Evolutionary conservation across 352 stramenopile genomes (phyloP).

Genomic region (Globisporangium spiculum): DNA sequence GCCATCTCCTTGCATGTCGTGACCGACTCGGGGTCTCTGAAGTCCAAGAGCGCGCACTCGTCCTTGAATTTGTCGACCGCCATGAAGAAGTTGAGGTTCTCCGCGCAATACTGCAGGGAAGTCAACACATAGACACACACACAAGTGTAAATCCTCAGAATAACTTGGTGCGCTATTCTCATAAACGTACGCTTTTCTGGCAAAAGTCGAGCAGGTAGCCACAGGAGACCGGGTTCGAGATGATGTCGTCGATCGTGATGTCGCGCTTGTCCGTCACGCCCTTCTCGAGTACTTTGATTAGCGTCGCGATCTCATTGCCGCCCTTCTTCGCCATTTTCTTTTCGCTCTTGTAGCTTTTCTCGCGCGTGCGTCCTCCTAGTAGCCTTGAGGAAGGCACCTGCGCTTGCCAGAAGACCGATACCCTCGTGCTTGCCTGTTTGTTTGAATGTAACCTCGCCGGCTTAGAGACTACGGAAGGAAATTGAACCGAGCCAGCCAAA

Average conservation of each 20-base stretch:
- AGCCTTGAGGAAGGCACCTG: background rate
- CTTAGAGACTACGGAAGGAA: background rate
- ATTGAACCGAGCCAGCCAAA: background rate
- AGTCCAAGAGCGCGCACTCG: conserved; percentile 71
- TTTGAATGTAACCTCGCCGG: too few relatives aligned
- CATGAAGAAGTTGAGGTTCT: conserved; percentile 89
- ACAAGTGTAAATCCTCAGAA: background rate
- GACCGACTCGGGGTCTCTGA: conserved; percentile 73
- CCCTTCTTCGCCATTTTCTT: conserved; percentile 59
- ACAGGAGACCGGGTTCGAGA: conserved; percentile 82
- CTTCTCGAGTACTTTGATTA: conserved; percentile 70
- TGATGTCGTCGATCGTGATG: conserved; percentile 83
- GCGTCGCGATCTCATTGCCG: conserved; percentile 63
- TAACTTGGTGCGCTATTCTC: background rate
- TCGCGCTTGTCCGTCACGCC: conserved; percentile 68
- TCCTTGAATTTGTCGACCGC: conserved; percentile 87
- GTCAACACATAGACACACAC: too few relatives aligned
- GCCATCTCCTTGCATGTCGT: conserved; percentile 83
- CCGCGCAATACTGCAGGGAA: conserved; percentile 57
- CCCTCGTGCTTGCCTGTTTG: too few relatives aligned
- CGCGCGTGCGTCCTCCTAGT: background rate
- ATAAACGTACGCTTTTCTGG: conserved; percentile 67
- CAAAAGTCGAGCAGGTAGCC: conserved; percentile 86
- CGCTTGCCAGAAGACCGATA: too few relatives aligned
- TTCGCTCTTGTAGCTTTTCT: background rate